Base-by-base conservation (phyloP, 352 stramenopile genomes). In the Globisporangium middletonii region DNA sequence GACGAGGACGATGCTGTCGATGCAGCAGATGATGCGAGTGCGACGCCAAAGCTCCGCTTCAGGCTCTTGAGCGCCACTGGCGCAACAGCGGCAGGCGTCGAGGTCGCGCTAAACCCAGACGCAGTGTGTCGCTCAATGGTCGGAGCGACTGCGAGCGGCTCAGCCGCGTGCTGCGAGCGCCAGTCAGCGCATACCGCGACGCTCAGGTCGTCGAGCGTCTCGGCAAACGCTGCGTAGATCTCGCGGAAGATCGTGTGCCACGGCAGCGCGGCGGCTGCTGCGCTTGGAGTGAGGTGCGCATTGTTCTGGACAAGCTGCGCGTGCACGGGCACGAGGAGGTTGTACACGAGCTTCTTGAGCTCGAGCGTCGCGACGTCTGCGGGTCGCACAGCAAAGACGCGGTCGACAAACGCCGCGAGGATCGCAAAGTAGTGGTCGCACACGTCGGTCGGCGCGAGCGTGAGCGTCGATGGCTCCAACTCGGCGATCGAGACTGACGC, bases 261-360 rank as follows among this genome's bases (percentile, higher is more conserved):
- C 19, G 81, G 79, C 30, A 89, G 33, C 15, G 74, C 19, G 23
- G 50, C 4, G 9, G 33, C n/a, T 28, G 30, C 33, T 7, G n/a
- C 33, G 23, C 11, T 8, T 4, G 6, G n/a, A 23, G 30, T 23
- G 46, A 30, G 51, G 1, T 48, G 23, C 28, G 44, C 28, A 4
- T 0, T 2, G 2, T 60, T 37, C 35, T 64, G 47, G 23, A 57
- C 57, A 12, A 90, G 35, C 5, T 60, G 48, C 42, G 81, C 68
- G 48, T 89, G 79, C 23, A 89, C 62, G 7, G 77, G 74, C 3
- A 89, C 56, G 28, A 92, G 60, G 12, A 64, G 43, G 23, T 57
- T 65, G 51, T 79, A 86, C n/a, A 89, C 52, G 2, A 66, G 53
- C 23, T 77, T 83, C 66, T 92, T 89, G 9, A 92, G 55, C 49